Conservation (phyloP, 2,329 filamentous ascomycete species). For the Fusarium tuaranense region DNA sequence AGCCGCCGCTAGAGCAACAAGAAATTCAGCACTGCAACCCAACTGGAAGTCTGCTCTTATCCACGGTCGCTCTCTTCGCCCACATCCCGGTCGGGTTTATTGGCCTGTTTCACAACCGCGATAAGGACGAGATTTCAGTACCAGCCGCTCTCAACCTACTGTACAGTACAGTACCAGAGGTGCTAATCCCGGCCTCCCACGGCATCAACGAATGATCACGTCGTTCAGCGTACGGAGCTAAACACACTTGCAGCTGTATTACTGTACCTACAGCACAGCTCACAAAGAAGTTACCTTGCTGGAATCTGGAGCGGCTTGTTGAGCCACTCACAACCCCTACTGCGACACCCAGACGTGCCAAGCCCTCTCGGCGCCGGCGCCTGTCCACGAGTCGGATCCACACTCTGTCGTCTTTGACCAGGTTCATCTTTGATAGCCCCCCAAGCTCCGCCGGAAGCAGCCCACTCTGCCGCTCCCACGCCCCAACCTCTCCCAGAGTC, state of each 20-base stretch:
- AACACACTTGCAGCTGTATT: constrained; percentile 18
- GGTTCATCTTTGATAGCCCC: constrained; percentile 34
- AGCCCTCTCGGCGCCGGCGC: constrained; percentile 29
- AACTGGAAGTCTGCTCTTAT: constrained; percentile 11
- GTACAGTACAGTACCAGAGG: background rate
- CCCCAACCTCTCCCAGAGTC: constrained; percentile 43
- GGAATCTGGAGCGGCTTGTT: constrained; percentile 1
- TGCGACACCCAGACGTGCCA: constrained; percentile 18
- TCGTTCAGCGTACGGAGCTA: constrained; percentile 26
- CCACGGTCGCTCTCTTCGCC: constrained; percentile 3
- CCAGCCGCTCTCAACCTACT: constrained; percentile 23
- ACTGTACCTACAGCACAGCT: constrained; percentile 24
- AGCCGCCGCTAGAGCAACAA: constrained; percentile 9
- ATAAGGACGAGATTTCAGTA: constrained; percentile 41
- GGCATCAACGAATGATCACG: constrained; percentile 22
- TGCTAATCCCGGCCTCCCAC: constrained; percentile 21
- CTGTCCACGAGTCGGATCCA: constrained; percentile 32
- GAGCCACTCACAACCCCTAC: constrained; percentile 26
- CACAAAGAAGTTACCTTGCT: constrained; percentile 15
- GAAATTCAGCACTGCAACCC: background rate
- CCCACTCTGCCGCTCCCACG: constrained; percentile 33
- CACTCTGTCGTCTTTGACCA: constrained; percentile 19
- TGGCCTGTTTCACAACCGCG: constrained; percentile 36
- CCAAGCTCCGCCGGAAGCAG: constrained; percentile 43
- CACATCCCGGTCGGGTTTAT: constrained; percentile 23